Conservation (phyloP, 1,139 yeast genomes). For the Candida anutae region DNA sequence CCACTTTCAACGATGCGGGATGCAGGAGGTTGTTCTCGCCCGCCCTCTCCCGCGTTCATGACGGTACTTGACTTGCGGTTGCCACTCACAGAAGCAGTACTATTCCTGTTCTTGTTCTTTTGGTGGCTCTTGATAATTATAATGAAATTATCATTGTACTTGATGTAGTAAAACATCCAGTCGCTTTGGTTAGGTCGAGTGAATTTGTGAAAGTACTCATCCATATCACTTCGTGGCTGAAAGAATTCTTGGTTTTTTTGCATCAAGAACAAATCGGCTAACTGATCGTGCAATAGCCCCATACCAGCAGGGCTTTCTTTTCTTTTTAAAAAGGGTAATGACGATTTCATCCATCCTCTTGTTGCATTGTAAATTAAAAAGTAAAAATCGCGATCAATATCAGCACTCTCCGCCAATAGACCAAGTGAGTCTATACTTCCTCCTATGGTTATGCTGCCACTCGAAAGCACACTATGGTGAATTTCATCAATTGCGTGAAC, state of each 20-base stretch:
- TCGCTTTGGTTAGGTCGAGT: conserved; percentile 30
- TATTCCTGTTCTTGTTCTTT: conserved; percentile 13
- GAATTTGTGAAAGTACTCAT: conserved; percentile 38
- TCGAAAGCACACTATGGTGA: conserved; percentile 6
- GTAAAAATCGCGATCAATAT: conserved; percentile 30
- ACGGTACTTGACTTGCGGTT: conserved; percentile 1
- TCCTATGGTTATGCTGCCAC: conserved; percentile 11
- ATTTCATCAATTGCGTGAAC: conserved; percentile 22
- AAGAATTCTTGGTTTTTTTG: conserved; percentile 19
- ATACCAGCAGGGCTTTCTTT: conserved; percentile 7
- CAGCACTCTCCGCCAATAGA: conserved; percentile 4
- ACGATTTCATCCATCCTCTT: conserved; percentile 23
- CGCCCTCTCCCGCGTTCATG: conserved; percentile 1
- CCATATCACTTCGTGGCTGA: conserved; percentile 10
- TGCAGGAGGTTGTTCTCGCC: no score
- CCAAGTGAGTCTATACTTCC: conserved; percentile 25
- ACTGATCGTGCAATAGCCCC: conserved; percentile 31
- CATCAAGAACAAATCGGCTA: conserved; percentile 24
- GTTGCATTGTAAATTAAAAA: conserved; percentile 25
- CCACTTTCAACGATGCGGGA: no score
- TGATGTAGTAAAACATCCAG: conserved; percentile 39
- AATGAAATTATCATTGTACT: conserved; percentile 22
- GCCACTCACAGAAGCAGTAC: conserved; percentile 1
- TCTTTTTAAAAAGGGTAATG: conserved; percentile 27
- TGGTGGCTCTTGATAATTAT: conserved; percentile 31